phyloP scores from a whole-genome alignment of 2,329 filamentous ascomycete species.

The Nigrospora sphaerica region DNA sequence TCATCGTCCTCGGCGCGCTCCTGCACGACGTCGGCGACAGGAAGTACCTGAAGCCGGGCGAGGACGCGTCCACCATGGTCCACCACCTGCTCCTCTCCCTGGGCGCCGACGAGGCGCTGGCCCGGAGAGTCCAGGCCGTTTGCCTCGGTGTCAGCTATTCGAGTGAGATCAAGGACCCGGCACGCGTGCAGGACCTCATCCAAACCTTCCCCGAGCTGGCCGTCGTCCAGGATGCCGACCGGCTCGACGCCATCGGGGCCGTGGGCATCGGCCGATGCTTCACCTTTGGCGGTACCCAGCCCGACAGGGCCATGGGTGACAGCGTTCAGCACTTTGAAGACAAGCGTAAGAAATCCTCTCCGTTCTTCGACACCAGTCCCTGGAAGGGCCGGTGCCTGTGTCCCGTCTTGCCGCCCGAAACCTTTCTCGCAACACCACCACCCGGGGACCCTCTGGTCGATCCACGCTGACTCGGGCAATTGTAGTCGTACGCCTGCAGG shows the following conservation, averaged over 20 bases:
- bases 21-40: conserved; percentile 86
- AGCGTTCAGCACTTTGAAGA: conserved; percentile 70
- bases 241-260: conserved; percentile 84
- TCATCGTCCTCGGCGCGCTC: conserved; percentile 63
- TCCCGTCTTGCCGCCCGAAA: too few relatives aligned
- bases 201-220: conserved; percentile 63
- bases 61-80: conserved; percentile 51
- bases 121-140: conserved; percentile 61
- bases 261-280: conserved; percentile 77
- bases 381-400: too few relatives aligned
- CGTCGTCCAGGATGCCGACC: conserved; percentile 86
- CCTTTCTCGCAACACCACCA: too few relatives aligned
- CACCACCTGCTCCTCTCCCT: conserved; percentile 45
- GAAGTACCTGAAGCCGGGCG: conserved; percentile 62
- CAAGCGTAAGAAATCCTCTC: conserved; percentile 34
- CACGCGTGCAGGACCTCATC: conserved; percentile 54
- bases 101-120: conserved; percentile 51
- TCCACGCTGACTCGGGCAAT: too few relatives aligned
- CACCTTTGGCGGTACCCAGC: conserved; percentile 64
- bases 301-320: conserved; percentile 46
- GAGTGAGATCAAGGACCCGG: conserved; percentile 61
- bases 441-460: too few relatives aligned
- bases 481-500: conserved; percentile 51
- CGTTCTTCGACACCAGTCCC: too few relatives aligned
- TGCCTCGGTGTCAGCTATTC: conserved; percentile 74